Evolutionary conservation across 768 basidiomycete genomes (phyloP), one percentile per base, ranked within the genome.

Genomic region (Rhizopogon vesiculosus): DNA sequence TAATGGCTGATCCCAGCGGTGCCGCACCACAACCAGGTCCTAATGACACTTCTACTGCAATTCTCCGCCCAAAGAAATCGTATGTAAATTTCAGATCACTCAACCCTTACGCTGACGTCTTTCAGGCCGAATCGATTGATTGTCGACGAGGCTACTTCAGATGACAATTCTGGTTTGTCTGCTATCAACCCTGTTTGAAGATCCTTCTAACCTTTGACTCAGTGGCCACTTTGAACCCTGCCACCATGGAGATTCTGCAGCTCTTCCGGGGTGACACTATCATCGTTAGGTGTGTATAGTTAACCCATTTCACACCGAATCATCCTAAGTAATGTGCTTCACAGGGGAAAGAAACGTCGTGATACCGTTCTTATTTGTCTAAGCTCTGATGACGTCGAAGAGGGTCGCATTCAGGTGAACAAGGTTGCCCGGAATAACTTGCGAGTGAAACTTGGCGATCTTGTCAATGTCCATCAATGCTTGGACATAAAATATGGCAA

Each of bases 381-480:
- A 66, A 90, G 89, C 66, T 91, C 90, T 41, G 97, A 98, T 66
- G 93, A 96, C 59, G 92, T 98, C 58, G 97, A 98, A 64, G 97
- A 98, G 73, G 96, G 97, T 56, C 91, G 92, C 69, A 95, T 99
- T 60, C 95, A 97, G 66, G 77, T 99, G 75, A 99, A 99, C 86
- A 98, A 98, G 74, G 97, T 99, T 38, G 97, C 97, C n/a, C 92
- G 97, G 56, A 96, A 98, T 78, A 98, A 99, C 75, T 75, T 98
- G 45, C 91, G 96, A 54, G 93, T 98, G 63, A 98, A 98, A 78
- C 86, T 98, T 42, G 96, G 91, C 42, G 97, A 99, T 72, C 81
- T 98, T 54, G 93, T 93, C 69, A 91, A 91, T 59, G 94, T 99
- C 1, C 95, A 98, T 72, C 85, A 92, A 65, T 98, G 95, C 69